Evolutionary conservation across 2,329 filamentous ascomycete species (phyloP), one percentile per base, ranked within the genome.

Genomic region (Fonsecaea pedrosoi): DNA sequence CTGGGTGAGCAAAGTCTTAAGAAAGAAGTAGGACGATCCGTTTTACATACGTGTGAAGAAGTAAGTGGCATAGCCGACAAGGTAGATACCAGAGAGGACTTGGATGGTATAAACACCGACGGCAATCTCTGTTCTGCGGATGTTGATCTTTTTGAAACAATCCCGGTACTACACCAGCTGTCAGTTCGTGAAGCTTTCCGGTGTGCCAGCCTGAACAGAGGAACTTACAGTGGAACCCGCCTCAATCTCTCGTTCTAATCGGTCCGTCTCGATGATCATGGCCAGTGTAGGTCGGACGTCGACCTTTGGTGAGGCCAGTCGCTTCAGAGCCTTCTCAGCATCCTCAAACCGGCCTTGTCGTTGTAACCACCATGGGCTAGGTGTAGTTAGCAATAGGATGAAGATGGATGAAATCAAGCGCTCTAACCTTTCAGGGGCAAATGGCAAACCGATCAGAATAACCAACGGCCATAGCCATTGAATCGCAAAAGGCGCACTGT

Each of bases 41-140:
- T 40, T 45, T 37, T 13, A 65, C 68, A 34, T 55, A 68, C 85
- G 78, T 50, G 81, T 72, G 73, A 84, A 83, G 76, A 84, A 84
- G 71, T 83, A 84, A 2, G 79, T 82, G 8, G 78, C 77, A 70
- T 81, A 82, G 37, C 79, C 80, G 7, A 82, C 78, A 38, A 83
- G 77, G 74, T 78, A 73, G 45, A 80, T 78, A 1, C 79, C 80
- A 8, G 76, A 78, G 7, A 82, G 72, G 53, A 80, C 77, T 63
- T 83, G 80, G 56, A 80, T 80, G 40, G 77, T 74, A 67, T 81
- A 83, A 18, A 82, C 80, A 3, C 78, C 78, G 35, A 79, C 71
- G 1, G 80, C 78, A 48, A 83, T 82, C 48, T 80, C 78, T 0
- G 81, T 83, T 1, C 82, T 77, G 2, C 80, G 72, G 4, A 77